Base-by-base conservation (phyloP, 2,329 filamentous ascomycete species). In the Exutisphaerella laricina region DNA sequence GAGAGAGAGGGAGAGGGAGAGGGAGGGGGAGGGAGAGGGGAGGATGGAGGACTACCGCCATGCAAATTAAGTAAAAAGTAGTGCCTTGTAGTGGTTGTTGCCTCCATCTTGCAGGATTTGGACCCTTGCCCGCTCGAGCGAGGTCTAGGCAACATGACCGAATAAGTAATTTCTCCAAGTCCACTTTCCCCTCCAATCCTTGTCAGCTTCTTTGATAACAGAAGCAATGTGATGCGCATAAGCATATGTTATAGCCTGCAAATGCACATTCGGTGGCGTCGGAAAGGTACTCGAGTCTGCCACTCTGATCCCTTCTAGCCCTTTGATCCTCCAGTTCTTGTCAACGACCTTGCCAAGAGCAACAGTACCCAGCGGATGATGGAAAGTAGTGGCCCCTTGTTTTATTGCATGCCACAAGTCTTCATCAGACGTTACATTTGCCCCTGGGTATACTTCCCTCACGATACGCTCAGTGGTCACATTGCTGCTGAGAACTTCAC, bases 251-350 rank as follows among this genome's bases (percentile, higher is more conserved):
- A 21, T 20, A 8, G 47, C 44, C 33, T 47, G 47, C 2, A 39
- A 9, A 47, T 46, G 47, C 12, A 39, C 39, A 23, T 30, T 44
- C 10, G 48, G 41, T 29, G 41, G 30, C 8, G 34, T 37, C 7
- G 48, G 50, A 23, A 53, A 49, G 7, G 39, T 28, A 38, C 42
- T 46, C 20, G 45, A 40, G 35, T 49, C 50, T 5, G 48, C 48
- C 1, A 53, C 50, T 26, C 50, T 41, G 18, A 51, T 17, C 16
- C 51, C 49, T 2, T 45, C 9, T 5, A 51, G 20, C 6, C 51
- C 51, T 12, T 41, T 39, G 3, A 51, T 44, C 22, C 44, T 35
- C 21, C 44, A 51, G 12, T 42, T 39, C 16, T 41, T 21, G 30
- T 51, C 51, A 6, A 54, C 14, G 9, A 48, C 46, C 5, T 21